A percentile compares a stretch with the other conserved stretches of the same genome.
Evolutionary conservation across 2,329 filamentous ascomycete species (phyloP).

Genomic region (Sclerotinia trifoliorum): DNA sequence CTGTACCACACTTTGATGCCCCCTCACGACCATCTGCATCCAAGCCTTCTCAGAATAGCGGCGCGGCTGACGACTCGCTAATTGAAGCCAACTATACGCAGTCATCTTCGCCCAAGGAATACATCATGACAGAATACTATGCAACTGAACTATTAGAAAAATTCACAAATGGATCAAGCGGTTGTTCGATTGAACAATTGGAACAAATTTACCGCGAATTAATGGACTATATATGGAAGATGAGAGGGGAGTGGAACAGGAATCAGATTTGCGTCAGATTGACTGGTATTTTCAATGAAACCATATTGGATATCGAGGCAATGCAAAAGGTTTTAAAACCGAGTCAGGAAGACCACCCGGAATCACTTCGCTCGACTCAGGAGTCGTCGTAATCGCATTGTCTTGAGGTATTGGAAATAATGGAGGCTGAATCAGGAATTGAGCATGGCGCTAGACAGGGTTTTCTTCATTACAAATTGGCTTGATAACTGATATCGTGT

Average conservation of each 20-base stretch:
- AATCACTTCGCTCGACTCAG: constrained; percentile 6
- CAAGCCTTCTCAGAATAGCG: constrained; percentile 15
- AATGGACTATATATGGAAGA: constrained; percentile 87
- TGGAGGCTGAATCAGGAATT: neutral
- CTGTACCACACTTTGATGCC: constrained; percentile 43
- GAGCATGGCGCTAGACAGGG: constrained; percentile 2
- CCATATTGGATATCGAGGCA: constrained; percentile 63
- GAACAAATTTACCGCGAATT: constrained; percentile 89
- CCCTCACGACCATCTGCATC: constrained; percentile 31
- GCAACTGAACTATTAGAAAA: constrained; percentile 30
- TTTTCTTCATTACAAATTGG: constrained; percentile 10
- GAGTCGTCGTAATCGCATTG: neutral
- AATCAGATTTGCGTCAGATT: constrained; percentile 66
- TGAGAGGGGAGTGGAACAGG: constrained; percentile 79
- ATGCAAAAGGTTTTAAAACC: constrained; percentile 38
- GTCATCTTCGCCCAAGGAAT: constrained; percentile 36
- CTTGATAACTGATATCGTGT: constrained; percentile 3
- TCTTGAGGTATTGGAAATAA: neutral
- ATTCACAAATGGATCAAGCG: constrained; percentile 36
- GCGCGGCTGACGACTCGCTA: constrained; percentile 37
- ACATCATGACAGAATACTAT: constrained; percentile 45
- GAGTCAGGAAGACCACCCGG: constrained; percentile 28
- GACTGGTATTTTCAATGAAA: constrained; percentile 70
- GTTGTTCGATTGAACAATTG: constrained; percentile 74
- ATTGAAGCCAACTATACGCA: constrained; percentile 36